phyloP scores from a whole-genome alignment of 768 basidiomycete genomes.

The Amanita muscaria region DNA sequence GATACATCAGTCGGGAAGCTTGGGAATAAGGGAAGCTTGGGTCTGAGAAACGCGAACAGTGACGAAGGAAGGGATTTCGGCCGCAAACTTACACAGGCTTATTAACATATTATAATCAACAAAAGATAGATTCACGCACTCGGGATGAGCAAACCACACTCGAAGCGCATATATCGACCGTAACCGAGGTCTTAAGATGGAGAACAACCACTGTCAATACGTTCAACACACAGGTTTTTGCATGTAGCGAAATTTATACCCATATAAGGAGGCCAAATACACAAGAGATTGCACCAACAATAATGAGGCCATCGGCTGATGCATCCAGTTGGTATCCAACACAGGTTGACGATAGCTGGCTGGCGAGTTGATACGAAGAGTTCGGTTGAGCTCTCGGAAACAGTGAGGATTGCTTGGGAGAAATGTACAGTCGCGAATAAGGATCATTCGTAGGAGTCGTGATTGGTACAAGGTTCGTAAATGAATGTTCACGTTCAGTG shows the following conservation, averaged over 20 bases:
- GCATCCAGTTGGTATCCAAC: conserved; percentile 59
- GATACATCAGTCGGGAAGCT: conserved; percentile 46
- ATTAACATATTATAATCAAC: no score
- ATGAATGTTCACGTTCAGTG: neutral
- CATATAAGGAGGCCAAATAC: conserved; percentile 56
- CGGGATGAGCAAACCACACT: conserved; percentile 70
- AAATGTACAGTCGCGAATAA: neutral
- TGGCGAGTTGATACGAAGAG: conserved; percentile 1
- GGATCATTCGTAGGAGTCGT: conserved; percentile 12
- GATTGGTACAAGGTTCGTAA: conserved; percentile 5
- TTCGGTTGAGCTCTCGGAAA: conserved; percentile 5
- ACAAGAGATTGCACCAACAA: conserved; percentile 48
- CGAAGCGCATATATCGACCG: conserved; percentile 64
- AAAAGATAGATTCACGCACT: conserved; percentile 35
- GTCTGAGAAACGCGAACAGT: conserved; percentile 63
- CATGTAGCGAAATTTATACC: conserved; percentile 33
- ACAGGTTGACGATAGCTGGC: conserved; percentile 36
- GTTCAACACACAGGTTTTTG: neutral
- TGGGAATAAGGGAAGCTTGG: conserved; percentile 60
- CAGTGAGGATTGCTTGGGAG: neutral
- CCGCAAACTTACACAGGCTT: conserved; percentile 38
- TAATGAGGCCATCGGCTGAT: conserved; percentile 50
- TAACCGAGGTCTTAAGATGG: conserved; percentile 56
- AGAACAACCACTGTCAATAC: conserved; percentile 48
- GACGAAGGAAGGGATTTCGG: conserved; percentile 50